A percentile compares a stretch with the other conserved stretches of the same genome.
phyloP scores from a whole-genome alignment of 345 rosid genomes.

The Barbarea vulgaris region DNA sequence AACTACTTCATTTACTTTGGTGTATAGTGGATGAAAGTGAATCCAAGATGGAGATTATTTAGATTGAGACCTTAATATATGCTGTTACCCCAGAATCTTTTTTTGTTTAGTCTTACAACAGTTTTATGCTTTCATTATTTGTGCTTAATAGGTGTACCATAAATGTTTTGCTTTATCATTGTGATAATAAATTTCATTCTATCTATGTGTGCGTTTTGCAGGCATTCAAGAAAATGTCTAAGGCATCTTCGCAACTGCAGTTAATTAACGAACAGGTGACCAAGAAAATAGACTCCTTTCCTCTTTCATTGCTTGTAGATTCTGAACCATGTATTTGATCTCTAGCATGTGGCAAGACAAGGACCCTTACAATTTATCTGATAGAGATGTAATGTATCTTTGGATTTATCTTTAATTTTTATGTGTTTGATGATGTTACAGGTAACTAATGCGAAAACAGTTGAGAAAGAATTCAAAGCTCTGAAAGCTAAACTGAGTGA shows the following conservation, averaged over 20 bases:
- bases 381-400: background rate
- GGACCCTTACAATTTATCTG: background rate
- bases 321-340: background rate
- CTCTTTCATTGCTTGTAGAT: slow-evolving; percentile 20
- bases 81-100: background rate
- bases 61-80: background rate
- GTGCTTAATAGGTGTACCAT: slow-evolving; percentile 6
- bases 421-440: slow-evolving; percentile 34
- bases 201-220: slow-evolving; percentile 45
- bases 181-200: background rate
- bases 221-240: slow-evolving; percentile 74
- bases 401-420: background rate
- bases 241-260: slow-evolving; percentile 75
- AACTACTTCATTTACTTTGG: slow-evolving; percentile 4
- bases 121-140: background rate
- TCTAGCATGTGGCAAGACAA: slow-evolving; percentile 9
- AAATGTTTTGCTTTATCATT: slow-evolving; percentile 3
- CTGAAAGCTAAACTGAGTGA: slow-evolving; percentile 68
- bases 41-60: background rate
- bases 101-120: background rate
- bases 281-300: background rate
- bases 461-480: slow-evolving; percentile 74
- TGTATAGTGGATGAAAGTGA: slow-evolving; percentile 21
- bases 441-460: slow-evolving; percentile 79
- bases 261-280: slow-evolving; percentile 75